phyloP scores from a whole-genome alignment of 2,329 filamentous ascomycete genomes.

The Xylariales sp. region DNA sequence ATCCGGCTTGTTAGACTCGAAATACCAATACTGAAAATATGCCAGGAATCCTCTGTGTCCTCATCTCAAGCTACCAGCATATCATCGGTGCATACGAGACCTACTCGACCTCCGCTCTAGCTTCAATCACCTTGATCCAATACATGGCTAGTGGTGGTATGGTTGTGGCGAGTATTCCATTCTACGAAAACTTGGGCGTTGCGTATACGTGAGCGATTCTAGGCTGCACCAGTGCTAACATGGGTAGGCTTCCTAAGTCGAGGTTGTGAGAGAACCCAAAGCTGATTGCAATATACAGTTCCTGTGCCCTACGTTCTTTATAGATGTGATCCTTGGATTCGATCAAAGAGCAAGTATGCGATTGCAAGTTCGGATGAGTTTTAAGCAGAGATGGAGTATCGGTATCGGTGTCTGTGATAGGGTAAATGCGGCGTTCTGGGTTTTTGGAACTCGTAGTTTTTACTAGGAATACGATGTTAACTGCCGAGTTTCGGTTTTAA shows the following conservation, averaged over 20 bases:
- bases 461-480: too few relatives aligned
- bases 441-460: too few relatives aligned
- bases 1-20: background rate
- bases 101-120: conserved; percentile 37
- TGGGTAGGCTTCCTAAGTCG: conserved; percentile 18
- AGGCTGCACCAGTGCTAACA: conserved; percentile 29
- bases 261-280: too few relatives aligned
- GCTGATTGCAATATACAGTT: too few relatives aligned
- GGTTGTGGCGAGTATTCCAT: conserved; percentile 21
- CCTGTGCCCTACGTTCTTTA: conserved; percentile 42
- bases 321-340: conserved; percentile 28
- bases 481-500: too few relatives aligned
- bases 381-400: background rate
- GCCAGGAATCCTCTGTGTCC: conserved; percentile 32
- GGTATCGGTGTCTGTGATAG: background rate
- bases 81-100: conserved; percentile 39
- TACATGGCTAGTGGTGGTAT: conserved; percentile 34
- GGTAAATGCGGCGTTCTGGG: background rate
- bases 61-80: conserved; percentile 41
- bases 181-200: conserved; percentile 33
- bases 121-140: conserved; percentile 35
- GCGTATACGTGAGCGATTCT: conserved; percentile 35
- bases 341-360: conserved; percentile 27
- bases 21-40: background rate
- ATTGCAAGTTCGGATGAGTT: background rate